A percentile compares a stretch with the other conserved stretches of the same genome.
Conservation (phyloP, 257 asterid genomes). For the Solanum chiquidenum region DNA sequence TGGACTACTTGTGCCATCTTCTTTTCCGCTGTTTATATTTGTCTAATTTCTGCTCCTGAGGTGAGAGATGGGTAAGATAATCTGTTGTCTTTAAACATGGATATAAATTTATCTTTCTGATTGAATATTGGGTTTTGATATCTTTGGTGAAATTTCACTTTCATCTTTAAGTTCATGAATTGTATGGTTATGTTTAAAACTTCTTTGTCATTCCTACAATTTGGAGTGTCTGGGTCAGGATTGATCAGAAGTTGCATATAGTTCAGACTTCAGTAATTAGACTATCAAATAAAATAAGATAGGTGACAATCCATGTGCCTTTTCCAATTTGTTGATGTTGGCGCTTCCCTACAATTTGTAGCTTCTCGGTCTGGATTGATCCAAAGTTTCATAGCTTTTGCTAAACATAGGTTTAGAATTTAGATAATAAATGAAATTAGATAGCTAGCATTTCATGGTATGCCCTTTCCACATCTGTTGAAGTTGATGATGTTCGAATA, state of each 20-base stretch:
- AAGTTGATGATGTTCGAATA: not conserved
- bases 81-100: not conserved
- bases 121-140: not conserved
- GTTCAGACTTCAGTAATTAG: not conserved
- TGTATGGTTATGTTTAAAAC: not conserved
- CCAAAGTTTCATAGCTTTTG: not conserved
- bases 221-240: not conserved
- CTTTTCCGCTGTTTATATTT: not conserved
- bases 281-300: not conserved
- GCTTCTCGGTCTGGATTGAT: not conserved
- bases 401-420: not conserved
- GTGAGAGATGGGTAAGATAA: not conserved
- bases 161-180: not conserved
- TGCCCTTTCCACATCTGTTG: not conserved
- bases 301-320: not conserved
- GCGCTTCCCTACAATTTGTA: not conserved
- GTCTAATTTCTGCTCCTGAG: not conserved
- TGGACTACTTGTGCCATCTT: not conserved
- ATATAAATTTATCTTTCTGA: not conserved
- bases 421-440: not conserved
- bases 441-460: not conserved
- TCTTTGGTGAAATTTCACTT: not conserved
- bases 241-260: not conserved
- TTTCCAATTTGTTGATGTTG: not conserved
- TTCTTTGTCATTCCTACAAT: not conserved